phyloP scores from a whole-genome alignment of 1,284 basidiomycete species.

The Ganoderma lucidum region DNA sequence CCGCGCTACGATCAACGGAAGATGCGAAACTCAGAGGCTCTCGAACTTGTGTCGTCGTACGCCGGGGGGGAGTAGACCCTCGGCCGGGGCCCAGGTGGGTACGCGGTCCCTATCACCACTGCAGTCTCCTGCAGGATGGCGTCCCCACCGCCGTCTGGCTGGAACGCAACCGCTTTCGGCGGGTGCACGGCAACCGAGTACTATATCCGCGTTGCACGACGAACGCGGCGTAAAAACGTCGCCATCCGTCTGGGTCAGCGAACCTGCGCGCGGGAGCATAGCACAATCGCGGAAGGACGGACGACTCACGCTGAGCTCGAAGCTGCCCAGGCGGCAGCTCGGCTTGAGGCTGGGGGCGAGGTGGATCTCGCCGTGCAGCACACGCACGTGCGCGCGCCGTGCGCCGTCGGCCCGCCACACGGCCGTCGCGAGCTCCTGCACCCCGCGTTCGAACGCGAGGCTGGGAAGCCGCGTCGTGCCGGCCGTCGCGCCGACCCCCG shows the following conservation, averaged over 20 bases:
- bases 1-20: slow-evolving; percentile 25
- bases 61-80: slow-evolving; percentile 31
- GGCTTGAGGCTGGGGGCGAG: slow-evolving; percentile 34
- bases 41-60: slow-evolving; percentile 33
- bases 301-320: slow-evolving; percentile 34
- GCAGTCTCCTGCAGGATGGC: slow-evolving; percentile 24
- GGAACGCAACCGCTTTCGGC: slow-evolving; percentile 32
- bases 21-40: slow-evolving; percentile 26
- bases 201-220: slow-evolving; percentile 9
- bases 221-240: not conserved
- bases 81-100: slow-evolving; percentile 31
- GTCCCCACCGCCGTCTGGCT: slow-evolving; percentile 21
- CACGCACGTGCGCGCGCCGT: slow-evolving; percentile 21
- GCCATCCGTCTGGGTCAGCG: not conserved
- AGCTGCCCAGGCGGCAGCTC: slow-evolving; percentile 33
- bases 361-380: slow-evolving; percentile 39
- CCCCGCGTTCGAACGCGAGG: slow-evolving; percentile 27
- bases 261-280: not conserved
- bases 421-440: slow-evolving; percentile 28
- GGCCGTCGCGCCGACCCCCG: slow-evolving; percentile 18
- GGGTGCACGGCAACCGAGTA: slow-evolving; percentile 28
- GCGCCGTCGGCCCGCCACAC: slow-evolving; percentile 32
- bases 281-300: not conserved
- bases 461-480: slow-evolving; percentile 21
- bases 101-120: slow-evolving; percentile 30